Evolutionary conservation across 2,329 filamentous ascomycete species (phyloP).

Genomic region (Phyllosticta capitalensis): DNA sequence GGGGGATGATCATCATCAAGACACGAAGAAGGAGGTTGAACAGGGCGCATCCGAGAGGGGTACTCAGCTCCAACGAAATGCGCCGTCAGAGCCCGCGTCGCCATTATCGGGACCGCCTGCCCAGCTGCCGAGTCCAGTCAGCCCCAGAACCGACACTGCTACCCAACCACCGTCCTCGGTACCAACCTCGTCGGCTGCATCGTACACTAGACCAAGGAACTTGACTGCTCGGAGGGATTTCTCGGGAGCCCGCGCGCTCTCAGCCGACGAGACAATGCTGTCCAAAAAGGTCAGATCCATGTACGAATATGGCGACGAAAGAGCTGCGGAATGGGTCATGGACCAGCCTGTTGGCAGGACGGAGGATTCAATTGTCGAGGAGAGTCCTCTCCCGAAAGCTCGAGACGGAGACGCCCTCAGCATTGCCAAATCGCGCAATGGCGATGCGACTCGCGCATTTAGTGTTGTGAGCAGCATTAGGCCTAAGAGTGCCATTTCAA

Average conservation of each 20-base stretch:
- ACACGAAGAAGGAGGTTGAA: not conserved
- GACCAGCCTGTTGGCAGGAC: not conserved
- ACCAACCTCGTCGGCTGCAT: not conserved
- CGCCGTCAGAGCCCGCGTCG: not conserved
- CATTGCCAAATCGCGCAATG: conserved; percentile 1
- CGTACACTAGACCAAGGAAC: not conserved
- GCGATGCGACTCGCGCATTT: conserved; percentile 19
- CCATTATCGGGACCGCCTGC: not conserved
- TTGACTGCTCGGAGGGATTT: conserved; percentile 2
- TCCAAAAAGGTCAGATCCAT: conserved; percentile 54
- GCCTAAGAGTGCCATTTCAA: conserved; percentile 29
- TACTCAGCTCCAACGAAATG: not conserved
- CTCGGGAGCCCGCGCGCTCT: conserved; percentile 40
- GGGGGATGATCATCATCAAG: not conserved
- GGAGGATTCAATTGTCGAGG: conserved; percentile 8
- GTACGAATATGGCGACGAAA: conserved; percentile 53
- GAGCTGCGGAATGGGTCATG: conserved; percentile 35
- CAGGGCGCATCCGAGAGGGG: not conserved
- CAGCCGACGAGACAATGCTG: conserved; percentile 54
- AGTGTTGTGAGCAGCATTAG: conserved; percentile 14
- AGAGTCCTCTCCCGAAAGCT: not conserved
- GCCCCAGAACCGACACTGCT: not conserved
- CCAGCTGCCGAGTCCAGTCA: not conserved
- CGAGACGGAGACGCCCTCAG: conserved; percentile 1
- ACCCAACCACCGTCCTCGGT: not conserved